These are phyloP conservation scores for Chalciporus sphaerocephalus DNA, from an alignment of 768 basidiomycete species.

Conservation along the genomic window DNA sequence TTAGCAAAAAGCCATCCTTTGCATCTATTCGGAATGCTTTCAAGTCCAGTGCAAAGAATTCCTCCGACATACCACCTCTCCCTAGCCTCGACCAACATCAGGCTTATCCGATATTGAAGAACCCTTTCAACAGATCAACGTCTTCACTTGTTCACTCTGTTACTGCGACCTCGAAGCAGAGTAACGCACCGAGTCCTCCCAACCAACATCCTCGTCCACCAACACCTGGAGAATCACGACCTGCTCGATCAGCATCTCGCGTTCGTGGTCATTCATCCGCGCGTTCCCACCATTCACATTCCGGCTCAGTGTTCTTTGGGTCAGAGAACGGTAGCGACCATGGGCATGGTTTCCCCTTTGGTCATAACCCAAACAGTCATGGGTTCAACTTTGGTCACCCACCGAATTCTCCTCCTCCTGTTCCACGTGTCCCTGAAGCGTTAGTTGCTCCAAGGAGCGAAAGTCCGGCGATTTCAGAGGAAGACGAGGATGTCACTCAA, in stretches of 20 bases:
- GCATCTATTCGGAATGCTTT: constrained; percentile 86
- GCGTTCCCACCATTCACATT: constrained; percentile 77
- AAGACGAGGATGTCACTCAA: constrained; percentile 59
- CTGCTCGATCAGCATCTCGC: constrained; percentile 36
- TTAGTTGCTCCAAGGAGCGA: constrained; percentile 51
- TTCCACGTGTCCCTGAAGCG: constrained; percentile 69
- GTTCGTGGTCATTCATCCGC: constrained; percentile 54
- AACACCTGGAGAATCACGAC: constrained; percentile 47
- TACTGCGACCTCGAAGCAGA: constrained; percentile 36
- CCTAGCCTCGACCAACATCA: constrained; percentile 61
- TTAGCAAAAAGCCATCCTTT: constrained; percentile 79
- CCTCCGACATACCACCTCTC: constrained; percentile 67
- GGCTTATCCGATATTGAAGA: constrained; percentile 67
- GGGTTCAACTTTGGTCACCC: constrained; percentile 23
- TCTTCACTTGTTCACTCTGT: constrained; percentile 62
- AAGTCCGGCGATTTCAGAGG: constrained; percentile 49
- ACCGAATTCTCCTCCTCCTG: constrained; percentile 65
- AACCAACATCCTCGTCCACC: constrained; percentile 50
- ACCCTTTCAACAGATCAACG: constrained; percentile 78
- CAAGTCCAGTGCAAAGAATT: constrained; percentile 54
- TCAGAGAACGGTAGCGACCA: constrained; percentile 73
- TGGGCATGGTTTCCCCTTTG: constrained; percentile 40
- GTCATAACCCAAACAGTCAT: constrained; percentile 23
- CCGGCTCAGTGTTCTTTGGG: constrained; percentile 65
- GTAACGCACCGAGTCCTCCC: constrained; percentile 46